A percentile compares a stretch with the other conserved stretches of the same genome.
phyloP scores from a whole-genome alignment of 805 yeast genomes.

The Naumovozyma baii region DNA sequence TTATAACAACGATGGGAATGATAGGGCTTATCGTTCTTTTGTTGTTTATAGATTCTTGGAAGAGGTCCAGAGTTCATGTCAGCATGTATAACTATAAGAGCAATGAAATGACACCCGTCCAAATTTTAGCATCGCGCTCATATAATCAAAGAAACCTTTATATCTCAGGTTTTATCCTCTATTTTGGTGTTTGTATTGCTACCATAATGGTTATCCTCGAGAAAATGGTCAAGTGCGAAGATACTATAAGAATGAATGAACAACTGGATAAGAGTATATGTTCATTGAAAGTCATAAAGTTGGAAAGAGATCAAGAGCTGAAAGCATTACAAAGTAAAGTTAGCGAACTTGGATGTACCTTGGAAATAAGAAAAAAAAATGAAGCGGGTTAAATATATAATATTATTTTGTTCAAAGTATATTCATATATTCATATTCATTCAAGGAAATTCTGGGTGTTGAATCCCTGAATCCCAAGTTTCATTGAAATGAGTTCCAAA shows the following conservation, averaged over 20 bases:
- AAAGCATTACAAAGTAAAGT: neutral
- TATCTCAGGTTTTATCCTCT: slow-evolving; percentile 50
- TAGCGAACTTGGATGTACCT: neutral
- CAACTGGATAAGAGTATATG: neutral
- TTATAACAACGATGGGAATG: slow-evolving; percentile 37
- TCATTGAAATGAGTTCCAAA: slow-evolving; percentile 52
- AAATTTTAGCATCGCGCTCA: slow-evolving; percentile 47
- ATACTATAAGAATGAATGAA: neutral
- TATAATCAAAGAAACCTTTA: slow-evolving; percentile 53
- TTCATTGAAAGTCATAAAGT: neutral
- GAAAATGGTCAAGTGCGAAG: slow-evolving; percentile 40
- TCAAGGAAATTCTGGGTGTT: slow-evolving; percentile 4
- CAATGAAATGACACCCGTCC: slow-evolving; percentile 29
- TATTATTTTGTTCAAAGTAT: too few species aligned
- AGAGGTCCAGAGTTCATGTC: slow-evolving; percentile 31
- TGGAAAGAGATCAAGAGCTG: neutral
- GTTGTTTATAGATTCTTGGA: slow-evolving; percentile 46
- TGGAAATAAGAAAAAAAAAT: too few species aligned
- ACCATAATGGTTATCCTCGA: slow-evolving; percentile 42
- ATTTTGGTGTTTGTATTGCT: slow-evolving; percentile 42
- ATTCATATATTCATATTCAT: too few species aligned
- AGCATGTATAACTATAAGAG: slow-evolving; percentile 12
- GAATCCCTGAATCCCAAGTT: slow-evolving; percentile 52
- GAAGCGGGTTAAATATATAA: too few species aligned
- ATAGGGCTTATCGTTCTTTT: slow-evolving; percentile 34